Percentiles rank a stretch among this genome's conserved stretches.
These are phyloP conservation scores for Patellaria atrata DNA, from an alignment of 495 filamentous ascomycete species.

Conservation along the genomic window DNA sequence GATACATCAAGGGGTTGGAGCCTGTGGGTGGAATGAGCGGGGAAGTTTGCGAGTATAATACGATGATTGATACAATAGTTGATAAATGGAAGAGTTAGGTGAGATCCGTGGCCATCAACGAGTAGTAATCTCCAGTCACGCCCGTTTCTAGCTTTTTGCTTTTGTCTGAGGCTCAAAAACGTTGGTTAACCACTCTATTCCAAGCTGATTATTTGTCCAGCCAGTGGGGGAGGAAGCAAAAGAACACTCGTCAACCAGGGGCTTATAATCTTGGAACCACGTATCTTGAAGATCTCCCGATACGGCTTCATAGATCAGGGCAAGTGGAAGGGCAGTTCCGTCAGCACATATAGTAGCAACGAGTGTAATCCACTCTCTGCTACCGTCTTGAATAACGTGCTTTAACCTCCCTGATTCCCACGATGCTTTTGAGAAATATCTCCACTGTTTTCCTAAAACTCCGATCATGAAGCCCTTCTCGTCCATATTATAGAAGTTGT, in stretches of 20 bases:
- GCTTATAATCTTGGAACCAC: conserved; percentile 13
- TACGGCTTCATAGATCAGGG: conserved; percentile 6
- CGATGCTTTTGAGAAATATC: background rate
- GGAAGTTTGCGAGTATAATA: conserved; percentile 12
- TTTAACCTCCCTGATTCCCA: background rate
- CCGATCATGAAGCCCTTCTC: conserved; percentile 10
- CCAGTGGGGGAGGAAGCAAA: conserved; percentile 5
- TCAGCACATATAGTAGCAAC: conserved; percentile 8
- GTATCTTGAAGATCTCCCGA: conserved; percentile 6
- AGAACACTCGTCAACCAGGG: background rate
- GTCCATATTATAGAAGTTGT: conserved; percentile 8
- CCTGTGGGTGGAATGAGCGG: conserved; percentile 11
- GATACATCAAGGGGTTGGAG: conserved; percentile 17
- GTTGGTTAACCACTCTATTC: background rate
- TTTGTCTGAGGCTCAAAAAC: background rate
- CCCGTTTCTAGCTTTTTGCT: background rate
- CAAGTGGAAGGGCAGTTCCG: conserved; percentile 2
- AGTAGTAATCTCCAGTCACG: conserved; percentile 6
- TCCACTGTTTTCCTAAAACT: background rate
- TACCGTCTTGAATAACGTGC: conserved; percentile 3
- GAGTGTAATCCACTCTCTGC: conserved; percentile 6
- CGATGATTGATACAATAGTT: conserved; percentile 10
- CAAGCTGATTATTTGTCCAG: conserved; percentile 10
- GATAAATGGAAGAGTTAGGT: conserved; percentile 7
- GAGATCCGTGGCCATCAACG: conserved; percentile 12